Evolutionary conservation across 2,329 filamentous ascomycete genomes (phyloP).

Genomic region (Aspergillus tamarii): DNA sequence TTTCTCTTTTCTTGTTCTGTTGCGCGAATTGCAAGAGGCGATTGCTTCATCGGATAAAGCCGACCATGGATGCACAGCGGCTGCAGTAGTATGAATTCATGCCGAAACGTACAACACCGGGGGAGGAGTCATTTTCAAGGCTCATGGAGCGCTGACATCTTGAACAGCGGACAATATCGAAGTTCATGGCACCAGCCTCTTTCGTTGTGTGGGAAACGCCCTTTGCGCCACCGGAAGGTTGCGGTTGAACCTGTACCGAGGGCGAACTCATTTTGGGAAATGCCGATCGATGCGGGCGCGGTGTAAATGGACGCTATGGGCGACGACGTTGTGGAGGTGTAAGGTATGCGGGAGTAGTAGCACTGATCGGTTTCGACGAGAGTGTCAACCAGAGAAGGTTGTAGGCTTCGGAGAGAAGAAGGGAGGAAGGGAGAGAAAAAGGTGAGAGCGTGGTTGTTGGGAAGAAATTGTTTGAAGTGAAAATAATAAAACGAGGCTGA

Average conservation of each 20-base stretch:
- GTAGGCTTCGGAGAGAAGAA: background rate
- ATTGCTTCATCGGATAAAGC: slow-evolving; percentile 42
- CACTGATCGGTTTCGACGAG: background rate
- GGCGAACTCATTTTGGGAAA: slow-evolving; percentile 41
- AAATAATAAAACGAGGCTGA: slow-evolving; percentile 7
- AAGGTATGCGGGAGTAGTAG: background rate
- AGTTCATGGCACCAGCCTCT: slow-evolving; percentile 27
- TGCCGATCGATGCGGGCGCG: background rate
- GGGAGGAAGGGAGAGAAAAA: background rate
- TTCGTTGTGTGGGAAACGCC: slow-evolving; percentile 28
- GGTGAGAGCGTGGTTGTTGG: background rate
- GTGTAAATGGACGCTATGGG: background rate
- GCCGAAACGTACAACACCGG: slow-evolving; percentile 49
- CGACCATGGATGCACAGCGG: slow-evolving; percentile 49
- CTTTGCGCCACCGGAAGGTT: slow-evolving; percentile 28
- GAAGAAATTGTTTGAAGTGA: background rate
- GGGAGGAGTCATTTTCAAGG: slow-evolving; percentile 40
- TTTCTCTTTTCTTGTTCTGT: slow-evolving; percentile 10
- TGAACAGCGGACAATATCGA: slow-evolving; percentile 52
- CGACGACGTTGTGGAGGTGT: background rate
- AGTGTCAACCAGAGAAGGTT: background rate
- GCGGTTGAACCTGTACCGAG: slow-evolving; percentile 37
- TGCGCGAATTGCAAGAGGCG: background rate
- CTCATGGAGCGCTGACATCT: slow-evolving; percentile 52
- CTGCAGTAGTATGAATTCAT: slow-evolving; percentile 55